These are phyloP conservation scores for Populus tomentosa DNA, from an alignment of 441 rosid species.

Conservation along the genomic window DNA sequence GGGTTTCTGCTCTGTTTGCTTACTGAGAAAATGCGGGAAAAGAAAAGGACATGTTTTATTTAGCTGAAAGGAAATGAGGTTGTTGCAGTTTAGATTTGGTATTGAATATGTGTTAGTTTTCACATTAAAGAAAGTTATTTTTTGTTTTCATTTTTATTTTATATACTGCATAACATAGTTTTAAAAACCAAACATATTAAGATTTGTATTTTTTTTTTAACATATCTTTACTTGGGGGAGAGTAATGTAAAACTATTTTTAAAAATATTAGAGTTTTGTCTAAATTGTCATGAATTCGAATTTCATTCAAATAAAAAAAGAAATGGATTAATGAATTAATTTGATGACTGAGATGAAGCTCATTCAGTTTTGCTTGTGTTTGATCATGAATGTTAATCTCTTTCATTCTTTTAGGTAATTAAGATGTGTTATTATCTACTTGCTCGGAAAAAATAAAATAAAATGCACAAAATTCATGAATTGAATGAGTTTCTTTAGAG, in stretches of 20 bases:
- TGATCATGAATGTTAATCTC: not conserved
- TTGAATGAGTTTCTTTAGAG: not conserved
- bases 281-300: too few species aligned
- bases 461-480: not conserved
- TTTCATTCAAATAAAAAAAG: too few species aligned
- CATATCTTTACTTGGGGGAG: too few species aligned
- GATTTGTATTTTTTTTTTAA: too few species aligned
- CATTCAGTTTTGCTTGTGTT: not conserved
- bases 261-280: too few species aligned
- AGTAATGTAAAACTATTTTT: too few species aligned
- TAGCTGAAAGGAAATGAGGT: not conserved
- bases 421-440: not conserved
- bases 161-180: not conserved
- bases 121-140: not conserved
- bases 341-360: not conserved
- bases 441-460: not conserved
- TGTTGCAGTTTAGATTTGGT: not conserved
- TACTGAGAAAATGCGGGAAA: not conserved
- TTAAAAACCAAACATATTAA: too few species aligned
- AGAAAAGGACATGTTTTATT: not conserved
- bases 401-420: not conserved
- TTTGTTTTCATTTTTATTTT: too few species aligned
- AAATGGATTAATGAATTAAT: too few species aligned
- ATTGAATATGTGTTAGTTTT: not conserved
- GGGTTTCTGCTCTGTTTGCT: not conserved